Evolutionary conservation across 2,329 filamentous ascomycete species (phyloP).

Genomic region (Phaeophleospora eucalypticola): DNA sequence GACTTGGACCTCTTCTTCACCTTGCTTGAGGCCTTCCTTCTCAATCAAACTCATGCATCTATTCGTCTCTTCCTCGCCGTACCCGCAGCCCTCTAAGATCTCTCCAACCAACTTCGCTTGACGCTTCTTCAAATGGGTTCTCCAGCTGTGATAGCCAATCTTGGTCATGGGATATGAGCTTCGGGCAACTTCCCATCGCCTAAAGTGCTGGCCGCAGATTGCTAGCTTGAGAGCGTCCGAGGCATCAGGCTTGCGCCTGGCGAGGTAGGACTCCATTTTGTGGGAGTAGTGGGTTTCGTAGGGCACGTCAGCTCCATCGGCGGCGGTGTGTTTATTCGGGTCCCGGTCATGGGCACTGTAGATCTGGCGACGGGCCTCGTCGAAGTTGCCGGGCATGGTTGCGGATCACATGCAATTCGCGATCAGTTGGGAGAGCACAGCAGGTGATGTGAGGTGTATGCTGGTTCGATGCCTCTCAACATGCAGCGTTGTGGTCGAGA

Average conservation of each 20-base stretch:
- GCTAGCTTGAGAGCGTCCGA: constrained; percentile 67
- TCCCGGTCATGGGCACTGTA: constrained; percentile 69
- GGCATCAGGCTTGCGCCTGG: constrained; percentile 56
- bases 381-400: constrained; percentile 26
- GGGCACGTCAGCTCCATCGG: constrained; percentile 49
- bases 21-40: constrained; percentile 66
- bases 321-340: constrained; percentile 53
- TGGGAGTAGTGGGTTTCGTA: constrained; percentile 80
- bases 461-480: no score
- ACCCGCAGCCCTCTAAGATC: constrained; percentile 53
- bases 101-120: constrained; percentile 59
- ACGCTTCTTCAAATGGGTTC: constrained; percentile 66
- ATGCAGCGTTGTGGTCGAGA: background rate
- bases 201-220: constrained; percentile 79
- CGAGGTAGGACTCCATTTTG: constrained; percentile 73
- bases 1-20: constrained; percentile 64
- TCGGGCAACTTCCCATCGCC: constrained; percentile 79
- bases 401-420: background rate
- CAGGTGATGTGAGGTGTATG: background rate
- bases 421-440: background rate
- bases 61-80: constrained; percentile 51
- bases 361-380: constrained; percentile 57
- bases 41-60: constrained; percentile 68
- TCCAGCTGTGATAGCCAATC: constrained; percentile 75
- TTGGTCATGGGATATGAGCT: constrained; percentile 69